Evolutionary conservation across 1,284 basidiomycete species (phyloP).

Genomic region (Ustilago hordei): DNA sequence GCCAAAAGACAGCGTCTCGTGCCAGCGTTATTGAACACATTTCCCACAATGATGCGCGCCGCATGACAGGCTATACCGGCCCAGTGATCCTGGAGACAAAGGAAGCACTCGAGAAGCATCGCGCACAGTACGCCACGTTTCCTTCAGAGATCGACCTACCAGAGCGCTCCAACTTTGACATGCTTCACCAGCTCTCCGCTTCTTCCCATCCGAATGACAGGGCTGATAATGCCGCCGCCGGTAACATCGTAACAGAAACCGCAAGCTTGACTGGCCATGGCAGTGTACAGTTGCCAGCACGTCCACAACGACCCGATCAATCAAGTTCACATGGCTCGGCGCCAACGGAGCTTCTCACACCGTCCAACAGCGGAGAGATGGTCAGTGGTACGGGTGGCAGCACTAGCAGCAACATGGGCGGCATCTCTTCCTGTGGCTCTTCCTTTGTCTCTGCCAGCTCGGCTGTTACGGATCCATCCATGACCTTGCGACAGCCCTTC

Average conservation of each 20-base stretch:
- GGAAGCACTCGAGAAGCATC: conserved; percentile 35
- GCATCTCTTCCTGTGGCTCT: conserved; percentile 26
- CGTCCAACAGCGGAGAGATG: not conserved
- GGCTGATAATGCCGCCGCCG: not conserved
- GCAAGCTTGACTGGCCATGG: not conserved
- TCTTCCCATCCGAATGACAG: not conserved
- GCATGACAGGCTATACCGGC: conserved; percentile 21
- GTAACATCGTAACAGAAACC: not conserved
- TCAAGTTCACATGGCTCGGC: not conserved
- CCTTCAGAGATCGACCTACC: conserved; percentile 17
- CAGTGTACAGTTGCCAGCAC: conserved; percentile 2
- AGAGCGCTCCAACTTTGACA: conserved; percentile 17
- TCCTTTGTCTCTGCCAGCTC: conserved; percentile 26
- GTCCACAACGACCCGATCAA: conserved; percentile 13
- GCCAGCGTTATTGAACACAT: conserved; percentile 44
- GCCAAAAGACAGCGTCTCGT: conserved; percentile 13
- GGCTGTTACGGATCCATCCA: conserved; percentile 12
- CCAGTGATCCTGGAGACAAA: conserved; percentile 32
- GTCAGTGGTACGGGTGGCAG: conserved; percentile 1
- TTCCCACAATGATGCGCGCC: conserved; percentile 39
- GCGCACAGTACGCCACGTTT: conserved; percentile 17
- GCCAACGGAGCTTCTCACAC: conserved; percentile 9
- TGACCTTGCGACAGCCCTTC: conserved; percentile 22
- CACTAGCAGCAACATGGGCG: conserved; percentile 8
- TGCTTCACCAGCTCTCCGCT: conserved; percentile 5